Conservation (phyloP, 2,329 filamentous ascomycete species). For the Colletotrichum agaves region DNA sequence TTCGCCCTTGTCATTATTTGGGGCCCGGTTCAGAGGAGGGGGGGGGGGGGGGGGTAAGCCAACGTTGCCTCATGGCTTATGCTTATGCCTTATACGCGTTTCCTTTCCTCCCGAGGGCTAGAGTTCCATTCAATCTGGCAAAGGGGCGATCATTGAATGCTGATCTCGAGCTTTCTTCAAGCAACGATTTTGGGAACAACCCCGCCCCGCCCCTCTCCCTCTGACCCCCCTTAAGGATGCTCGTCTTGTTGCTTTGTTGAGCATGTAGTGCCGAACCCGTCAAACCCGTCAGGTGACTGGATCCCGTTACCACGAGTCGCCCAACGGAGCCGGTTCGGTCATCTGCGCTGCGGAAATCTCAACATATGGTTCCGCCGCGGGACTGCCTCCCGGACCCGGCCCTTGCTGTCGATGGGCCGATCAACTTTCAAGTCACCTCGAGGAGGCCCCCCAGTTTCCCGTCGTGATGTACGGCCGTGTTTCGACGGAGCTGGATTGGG, state of each 20-base stretch:
- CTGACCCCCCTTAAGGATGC: too few species aligned
- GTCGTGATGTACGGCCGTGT: too few species aligned
- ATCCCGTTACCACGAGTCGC: not conserved
- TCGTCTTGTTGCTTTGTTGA: not conserved
- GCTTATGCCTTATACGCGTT: not conserved
- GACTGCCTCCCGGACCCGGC: conserved; percentile 3
- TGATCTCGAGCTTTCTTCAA: conserved; percentile 9
- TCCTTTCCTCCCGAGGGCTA: not conserved
- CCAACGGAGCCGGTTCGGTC: conserved; percentile 12
- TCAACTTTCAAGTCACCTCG: too few species aligned
- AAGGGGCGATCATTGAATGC: conserved; percentile 6
- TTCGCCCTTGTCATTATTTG: not conserved
- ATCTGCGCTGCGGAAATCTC: not conserved
- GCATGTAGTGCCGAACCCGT: not conserved
- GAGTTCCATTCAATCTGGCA: conserved; percentile 14
- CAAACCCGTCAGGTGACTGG: not conserved
- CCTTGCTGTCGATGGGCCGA: not conserved
- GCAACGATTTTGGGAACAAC: not conserved
- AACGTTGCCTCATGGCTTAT: not conserved
- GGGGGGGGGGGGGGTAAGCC: not conserved
- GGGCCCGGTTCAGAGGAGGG: not conserved
- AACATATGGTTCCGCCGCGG: not conserved
- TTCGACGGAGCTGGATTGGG: too few species aligned
- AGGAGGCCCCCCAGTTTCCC: too few species aligned
- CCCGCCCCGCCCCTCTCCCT: not conserved